These are phyloP conservation scores for Flagelloscypha sp. DNA, from an alignment of 768 basidiomycete species.

Conservation along the genomic window DNA sequence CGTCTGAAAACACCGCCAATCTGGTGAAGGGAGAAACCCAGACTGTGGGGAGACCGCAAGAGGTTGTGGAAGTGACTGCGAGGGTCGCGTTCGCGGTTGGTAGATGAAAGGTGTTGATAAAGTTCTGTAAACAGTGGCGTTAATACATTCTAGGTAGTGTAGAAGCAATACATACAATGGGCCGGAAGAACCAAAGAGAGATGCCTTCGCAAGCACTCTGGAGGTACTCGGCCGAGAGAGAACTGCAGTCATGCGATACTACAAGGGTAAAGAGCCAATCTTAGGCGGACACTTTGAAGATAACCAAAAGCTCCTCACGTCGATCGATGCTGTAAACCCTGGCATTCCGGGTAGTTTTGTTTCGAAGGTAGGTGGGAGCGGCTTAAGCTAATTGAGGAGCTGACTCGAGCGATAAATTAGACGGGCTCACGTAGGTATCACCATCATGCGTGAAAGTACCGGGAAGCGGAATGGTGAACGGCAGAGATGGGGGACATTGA, in stretches of 20 bases:
- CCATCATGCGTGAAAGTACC: conserved; percentile 47
- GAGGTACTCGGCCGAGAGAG: too few relatives aligned
- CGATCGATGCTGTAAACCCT: conserved; percentile 59
- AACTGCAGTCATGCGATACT: too few relatives aligned
- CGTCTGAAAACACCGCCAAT: conserved; percentile 45
- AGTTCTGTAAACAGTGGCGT: conserved; percentile 24
- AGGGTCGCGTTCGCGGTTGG: conserved; percentile 56
- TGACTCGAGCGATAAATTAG: conserved; percentile 1
- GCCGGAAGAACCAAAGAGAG: too few relatives aligned
- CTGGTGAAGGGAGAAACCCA: conserved; percentile 36
- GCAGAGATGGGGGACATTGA: conserved; percentile 43
- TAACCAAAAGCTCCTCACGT: conserved; percentile 12
- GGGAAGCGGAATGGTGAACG: conserved; percentile 52
- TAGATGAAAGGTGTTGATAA: conserved; percentile 59
- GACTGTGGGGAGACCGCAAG: conserved; percentile 23
- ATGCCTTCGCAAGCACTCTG: too few relatives aligned
- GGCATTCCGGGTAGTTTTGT: conserved; percentile 64
- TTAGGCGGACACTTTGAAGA: not conserved
- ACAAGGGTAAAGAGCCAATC: too few relatives aligned
- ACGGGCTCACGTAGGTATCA: conserved; percentile 46
- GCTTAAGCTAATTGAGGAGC: conserved; percentile 26
- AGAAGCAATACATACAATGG: too few relatives aligned
- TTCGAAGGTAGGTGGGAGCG: conserved; percentile 62
- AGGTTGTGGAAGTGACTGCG: conserved; percentile 40
- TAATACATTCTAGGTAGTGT: not conserved